phyloP scores from a whole-genome alignment of 228 moss, liverwort and hornwort species.

The Sphagnum magellanicum region DNA sequence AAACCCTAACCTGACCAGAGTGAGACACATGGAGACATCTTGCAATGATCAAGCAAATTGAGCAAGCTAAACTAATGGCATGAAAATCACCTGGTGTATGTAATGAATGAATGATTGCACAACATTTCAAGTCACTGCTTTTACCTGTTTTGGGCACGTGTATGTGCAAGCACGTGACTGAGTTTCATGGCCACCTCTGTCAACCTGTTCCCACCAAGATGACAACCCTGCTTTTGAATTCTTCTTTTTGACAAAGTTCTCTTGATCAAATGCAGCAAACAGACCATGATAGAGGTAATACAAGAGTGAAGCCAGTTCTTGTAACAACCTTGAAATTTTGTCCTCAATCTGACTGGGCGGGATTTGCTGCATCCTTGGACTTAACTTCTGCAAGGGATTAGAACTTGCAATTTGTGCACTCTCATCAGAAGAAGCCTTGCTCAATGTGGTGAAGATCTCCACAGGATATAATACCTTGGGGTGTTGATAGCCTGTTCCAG shows the following conservation, averaged over 20 bases:
- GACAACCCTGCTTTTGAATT: constrained; percentile 6
- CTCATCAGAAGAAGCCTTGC: constrained; percentile 9
- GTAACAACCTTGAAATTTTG: constrained; percentile 12
- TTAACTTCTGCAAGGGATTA: not conserved
- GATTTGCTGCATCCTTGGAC: not conserved
- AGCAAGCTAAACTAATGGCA: too few relatives aligned
- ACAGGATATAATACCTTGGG: not conserved
- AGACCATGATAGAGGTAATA: constrained; percentile 3
- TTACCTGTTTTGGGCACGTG: constrained; percentile 27
- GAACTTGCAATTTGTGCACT: constrained; percentile 1
- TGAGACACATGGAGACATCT: not conserved
- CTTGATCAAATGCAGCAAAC: not conserved
- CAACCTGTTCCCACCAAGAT: constrained; percentile 22
- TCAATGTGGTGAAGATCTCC: not conserved
- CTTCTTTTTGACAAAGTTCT: constrained; percentile 11
- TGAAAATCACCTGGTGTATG: too few relatives aligned
- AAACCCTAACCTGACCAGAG: not conserved
- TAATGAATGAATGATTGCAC: not conserved
- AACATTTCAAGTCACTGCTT: not conserved
- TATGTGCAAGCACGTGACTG: constrained; percentile 12
- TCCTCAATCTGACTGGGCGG: constrained; percentile 5
- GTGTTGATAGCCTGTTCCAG: not conserved
- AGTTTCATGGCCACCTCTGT: constrained; percentile 21
- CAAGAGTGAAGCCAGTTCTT: constrained; percentile 17
- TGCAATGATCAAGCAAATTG: constrained; percentile 1